Evolutionary conservation across 164 flowering plant genomes (phyloP), one percentile per base, ranked within the genome.

Genomic region (Stephania yunnanensis): DNA sequence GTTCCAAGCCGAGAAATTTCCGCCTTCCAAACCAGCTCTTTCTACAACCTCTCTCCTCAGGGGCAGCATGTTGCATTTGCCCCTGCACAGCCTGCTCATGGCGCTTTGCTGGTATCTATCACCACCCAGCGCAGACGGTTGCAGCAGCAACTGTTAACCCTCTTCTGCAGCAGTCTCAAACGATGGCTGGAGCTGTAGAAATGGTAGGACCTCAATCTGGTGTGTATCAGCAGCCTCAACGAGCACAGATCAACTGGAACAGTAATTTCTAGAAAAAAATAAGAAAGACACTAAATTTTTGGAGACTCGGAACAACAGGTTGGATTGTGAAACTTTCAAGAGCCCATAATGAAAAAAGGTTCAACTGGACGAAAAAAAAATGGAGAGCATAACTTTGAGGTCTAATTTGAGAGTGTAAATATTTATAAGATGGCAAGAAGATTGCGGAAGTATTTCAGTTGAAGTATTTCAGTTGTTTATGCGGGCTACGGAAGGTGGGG

Each of bases 181-280:
- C 93, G 50, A 86, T 92, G 87, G 84, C 89, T 55, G 89, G 91
- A 31, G 86, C 86, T 31, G 90, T 84, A 46, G 98, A 92, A 72
- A 93, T 90, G 86, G 89, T 80, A 44, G 95, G 94, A 69, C 88
- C 94, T 4, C 86, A 90, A 29, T 81, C 86, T 61, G 86, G 78
- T 80, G 89, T 87, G 71, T 92, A 90, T 79, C 98, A 92, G 86
- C 94, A 90, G 73, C 87, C 97, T 44, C 97, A 91, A 81, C 93
- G 86, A 74, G 74, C 92, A 76, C 97, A 89, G 73, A 84, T 89
- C 55, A 92, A 92, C 83, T 94, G 98, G 98, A 91, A 87, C 13
- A 88, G 84, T 78, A 92, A 83, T 86, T 92, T 88, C 84, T 94
- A 81, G 89, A 75, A 9, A 58, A 72, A 44, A 20, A 42, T 36